These are phyloP conservation scores for Ophiosphaerella herpotricha DNA, from an alignment of 2,329 filamentous ascomycete species.

Conservation along the genomic window DNA sequence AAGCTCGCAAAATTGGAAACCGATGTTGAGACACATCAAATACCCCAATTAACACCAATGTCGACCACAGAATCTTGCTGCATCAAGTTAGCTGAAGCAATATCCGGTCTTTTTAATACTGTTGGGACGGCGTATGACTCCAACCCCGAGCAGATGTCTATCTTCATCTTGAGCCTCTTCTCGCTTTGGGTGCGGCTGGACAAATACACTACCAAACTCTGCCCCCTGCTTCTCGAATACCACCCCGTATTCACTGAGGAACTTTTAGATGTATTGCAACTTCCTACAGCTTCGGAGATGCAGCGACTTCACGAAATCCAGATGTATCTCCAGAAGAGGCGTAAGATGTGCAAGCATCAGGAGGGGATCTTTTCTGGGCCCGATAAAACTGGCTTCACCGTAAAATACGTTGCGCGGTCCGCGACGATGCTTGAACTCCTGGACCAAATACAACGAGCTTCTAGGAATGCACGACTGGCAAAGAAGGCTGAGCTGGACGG, in stretches of 20 bases:
- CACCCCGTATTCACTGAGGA: conserved; percentile 57
- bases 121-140: conserved; percentile 48
- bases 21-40: conserved; percentile 8
- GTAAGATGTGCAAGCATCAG: conserved; percentile 6
- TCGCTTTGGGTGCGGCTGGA: conserved; percentile 65
- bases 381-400: conserved; percentile 51
- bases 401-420: conserved; percentile 50
- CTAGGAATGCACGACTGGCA: conserved; percentile 33
- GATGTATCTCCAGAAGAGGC: conserved; percentile 38
- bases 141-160: conserved; percentile 57
- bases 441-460: conserved; percentile 41
- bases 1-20: conserved; percentile 19
- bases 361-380: conserved; percentile 56
- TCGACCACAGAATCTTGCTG: too few species aligned
- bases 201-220: conserved; percentile 46
- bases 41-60: too few species aligned
- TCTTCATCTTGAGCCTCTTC: conserved; percentile 59
- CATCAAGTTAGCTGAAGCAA: too few species aligned
- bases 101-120: background rate
- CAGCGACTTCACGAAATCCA: conserved; percentile 57
- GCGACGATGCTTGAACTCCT: conserved; percentile 38
- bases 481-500: conserved; percentile 39
- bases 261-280: conserved; percentile 60
- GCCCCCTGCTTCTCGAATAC: conserved; percentile 57
- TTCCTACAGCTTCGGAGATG: conserved; percentile 57